Conservation (phyloP, 2,329 filamentous ascomycete species). For the Fusarium sp. region DNA sequence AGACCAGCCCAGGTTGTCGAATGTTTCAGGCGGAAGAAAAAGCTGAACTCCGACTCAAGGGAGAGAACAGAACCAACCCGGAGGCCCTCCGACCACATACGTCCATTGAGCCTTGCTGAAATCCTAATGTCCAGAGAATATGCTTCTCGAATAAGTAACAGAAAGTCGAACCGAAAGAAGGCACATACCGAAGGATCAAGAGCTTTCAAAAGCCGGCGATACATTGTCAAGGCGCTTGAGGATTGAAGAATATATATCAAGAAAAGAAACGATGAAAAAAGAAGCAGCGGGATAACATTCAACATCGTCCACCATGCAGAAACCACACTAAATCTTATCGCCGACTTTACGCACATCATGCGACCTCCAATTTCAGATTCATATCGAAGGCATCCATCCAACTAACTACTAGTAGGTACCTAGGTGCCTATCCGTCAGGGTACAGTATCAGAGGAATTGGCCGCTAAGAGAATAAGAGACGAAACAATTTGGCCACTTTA, state of each 20-base stretch:
- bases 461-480: not conserved
- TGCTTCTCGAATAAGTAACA: not conserved
- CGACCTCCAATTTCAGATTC: not conserved
- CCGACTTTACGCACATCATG: not conserved
- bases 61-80: not conserved
- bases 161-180: not conserved
- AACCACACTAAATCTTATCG: not conserved
- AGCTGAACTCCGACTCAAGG: conserved; percentile 5
- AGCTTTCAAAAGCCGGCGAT: not conserved
- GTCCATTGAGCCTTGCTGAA: not conserved
- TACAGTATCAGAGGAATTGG: not conserved
- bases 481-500: not conserved
- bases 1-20: not conserved
- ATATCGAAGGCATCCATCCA: not conserved
- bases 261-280: not conserved
- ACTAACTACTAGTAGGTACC: not conserved
- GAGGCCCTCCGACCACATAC: not conserved
- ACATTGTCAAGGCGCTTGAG: not conserved
- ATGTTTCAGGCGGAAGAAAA: conserved; percentile 20
- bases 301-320: not conserved
- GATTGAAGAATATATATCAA: no score
- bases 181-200: not conserved
- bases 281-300: not conserved
- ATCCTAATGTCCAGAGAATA: not conserved
- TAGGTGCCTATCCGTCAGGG: not conserved